phyloP scores from a whole-genome alignment of 2,329 filamentous ascomycete species.

The Graphilbum fragrans region DNA sequence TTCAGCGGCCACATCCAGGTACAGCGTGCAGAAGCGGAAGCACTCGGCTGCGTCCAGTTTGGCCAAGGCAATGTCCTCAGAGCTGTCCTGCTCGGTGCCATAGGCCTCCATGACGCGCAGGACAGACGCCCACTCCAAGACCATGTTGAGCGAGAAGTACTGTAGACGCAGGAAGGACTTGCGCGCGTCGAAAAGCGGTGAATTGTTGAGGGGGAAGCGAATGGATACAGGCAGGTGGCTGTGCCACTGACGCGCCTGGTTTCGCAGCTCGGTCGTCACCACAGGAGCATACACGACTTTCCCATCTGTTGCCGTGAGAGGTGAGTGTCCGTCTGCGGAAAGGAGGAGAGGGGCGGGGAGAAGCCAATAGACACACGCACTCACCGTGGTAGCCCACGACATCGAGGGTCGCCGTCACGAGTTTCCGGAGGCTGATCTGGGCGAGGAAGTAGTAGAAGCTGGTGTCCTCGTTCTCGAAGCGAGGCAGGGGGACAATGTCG shows the following conservation, averaged over 20 bases:
- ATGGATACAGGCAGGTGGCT: conserved; percentile 7
- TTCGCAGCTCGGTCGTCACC: conserved; percentile 6
- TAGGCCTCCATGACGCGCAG: conserved; percentile 8
- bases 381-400: conserved; percentile 8
- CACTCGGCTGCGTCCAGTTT: conserved; percentile 6
- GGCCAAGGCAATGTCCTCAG: conserved; percentile 5
- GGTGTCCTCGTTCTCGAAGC: conserved; percentile 8
- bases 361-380: background rate
- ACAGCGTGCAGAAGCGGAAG: conserved; percentile 4
- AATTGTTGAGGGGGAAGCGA: conserved; percentile 8
- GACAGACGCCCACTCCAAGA: conserved; percentile 9
- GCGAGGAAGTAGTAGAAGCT: conserved; percentile 10
- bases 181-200: conserved; percentile 8
- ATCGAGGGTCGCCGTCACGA: conserved; percentile 5
- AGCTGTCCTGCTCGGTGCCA: conserved; percentile 3
- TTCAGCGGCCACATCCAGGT: conserved; percentile 6
- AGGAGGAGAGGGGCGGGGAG: background rate
- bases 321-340: too few species aligned
- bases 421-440: conserved; percentile 9
- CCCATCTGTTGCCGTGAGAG: too few species aligned
- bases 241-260: conserved; percentile 8
- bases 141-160: conserved; percentile 6
- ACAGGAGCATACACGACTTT: conserved; percentile 7
- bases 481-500: conserved; percentile 8
- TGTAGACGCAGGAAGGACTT: conserved; percentile 9